These are phyloP conservation scores for Kodamaea restingae DNA, from an alignment of 805 yeast genomes.

Conservation along the genomic window DNA sequence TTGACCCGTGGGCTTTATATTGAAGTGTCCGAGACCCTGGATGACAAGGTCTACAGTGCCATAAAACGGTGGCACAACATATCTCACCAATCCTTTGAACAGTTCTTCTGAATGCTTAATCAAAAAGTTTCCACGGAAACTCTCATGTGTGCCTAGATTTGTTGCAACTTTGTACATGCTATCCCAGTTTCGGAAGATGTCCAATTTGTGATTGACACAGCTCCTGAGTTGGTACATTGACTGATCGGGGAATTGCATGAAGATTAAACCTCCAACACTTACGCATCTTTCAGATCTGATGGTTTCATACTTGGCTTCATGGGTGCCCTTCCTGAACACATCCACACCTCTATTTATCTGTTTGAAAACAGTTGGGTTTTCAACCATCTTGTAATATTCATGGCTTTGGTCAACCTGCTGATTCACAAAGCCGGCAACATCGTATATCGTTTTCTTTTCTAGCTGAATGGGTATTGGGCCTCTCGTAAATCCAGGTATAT, in stretches of 20 bases:
- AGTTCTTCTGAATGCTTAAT: conserved; percentile 18
- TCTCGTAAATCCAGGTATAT: conserved; percentile 72
- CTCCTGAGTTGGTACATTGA: conserved; percentile 47
- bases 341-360: conserved; percentile 26
- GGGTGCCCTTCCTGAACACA: conserved; percentile 27
- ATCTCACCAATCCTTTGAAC: conserved; percentile 28
- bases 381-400: conserved; percentile 19
- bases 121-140: conserved; percentile 15
- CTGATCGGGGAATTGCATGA: conserved; percentile 49
- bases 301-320: conserved; percentile 30
- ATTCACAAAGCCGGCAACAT: conserved; percentile 46
- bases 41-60: conserved; percentile 66
- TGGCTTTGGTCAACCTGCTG: conserved; percentile 2
- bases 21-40: conserved; percentile 60
- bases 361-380: conserved; percentile 20
- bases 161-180: conserved; percentile 25
- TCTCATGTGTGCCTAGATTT: conserved; percentile 21
- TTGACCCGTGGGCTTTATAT: conserved; percentile 56
- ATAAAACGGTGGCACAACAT: conserved; percentile 63
- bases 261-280: conserved; percentile 61
- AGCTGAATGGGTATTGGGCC: conserved; percentile 33
- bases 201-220: conserved; percentile 40
- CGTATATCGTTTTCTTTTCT: conserved; percentile 32
- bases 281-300: conserved; percentile 43
- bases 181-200: conserved; percentile 26